These are phyloP conservation scores for Thermothelomyces thermophilus DNA, from an alignment of 2,329 filamentous ascomycete species.

Conservation along the genomic window DNA sequence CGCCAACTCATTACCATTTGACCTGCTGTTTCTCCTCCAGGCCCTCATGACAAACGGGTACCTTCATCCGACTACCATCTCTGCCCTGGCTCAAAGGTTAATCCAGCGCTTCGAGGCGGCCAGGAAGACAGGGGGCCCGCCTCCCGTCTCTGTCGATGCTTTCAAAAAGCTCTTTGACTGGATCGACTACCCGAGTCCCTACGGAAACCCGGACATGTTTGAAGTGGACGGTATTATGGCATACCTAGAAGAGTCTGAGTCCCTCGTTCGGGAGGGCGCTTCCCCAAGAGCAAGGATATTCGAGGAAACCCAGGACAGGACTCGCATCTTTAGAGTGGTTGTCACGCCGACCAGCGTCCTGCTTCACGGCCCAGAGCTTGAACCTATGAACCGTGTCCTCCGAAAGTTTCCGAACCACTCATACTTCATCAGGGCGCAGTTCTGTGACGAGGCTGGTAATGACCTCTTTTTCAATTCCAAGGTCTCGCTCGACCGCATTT, in stretches of 20 bases:
- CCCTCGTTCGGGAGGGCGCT: conserved; percentile 12
- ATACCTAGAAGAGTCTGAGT: conserved; percentile 36
- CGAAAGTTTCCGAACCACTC: conserved; percentile 57
- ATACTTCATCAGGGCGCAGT: conserved; percentile 63
- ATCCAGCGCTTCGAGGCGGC: conserved; percentile 26
- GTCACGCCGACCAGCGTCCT: conserved; percentile 55
- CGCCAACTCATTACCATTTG: conserved; percentile 40
- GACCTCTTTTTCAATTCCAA: conserved; percentile 52
- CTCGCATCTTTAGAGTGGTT: conserved; percentile 46
- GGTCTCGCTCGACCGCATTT: conserved; percentile 45
- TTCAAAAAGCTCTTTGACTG: conserved; percentile 46
- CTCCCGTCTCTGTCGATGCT: conserved; percentile 45
- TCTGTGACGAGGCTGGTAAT: conserved; percentile 66
- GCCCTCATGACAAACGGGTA: conserved; percentile 57
- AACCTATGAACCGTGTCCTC: conserved; percentile 64
- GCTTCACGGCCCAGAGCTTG: conserved; percentile 56
- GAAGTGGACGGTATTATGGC: conserved; percentile 36
- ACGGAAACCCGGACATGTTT: conserved; percentile 37
- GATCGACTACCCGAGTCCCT: conserved; percentile 50
- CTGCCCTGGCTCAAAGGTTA: conserved; percentile 41
- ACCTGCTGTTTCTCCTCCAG: conserved; percentile 55
- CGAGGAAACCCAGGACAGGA: conserved; percentile 35
- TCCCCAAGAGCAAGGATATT: conserved; percentile 18
- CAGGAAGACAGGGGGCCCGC: conserved; percentile 21
- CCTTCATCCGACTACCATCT: conserved; percentile 49